A percentile compares a stretch with the other conserved stretches of the same genome.
Evolutionary conservation across 2,329 filamentous ascomycete species (phyloP).

Genomic region (Waltergamsia citrina): DNA sequence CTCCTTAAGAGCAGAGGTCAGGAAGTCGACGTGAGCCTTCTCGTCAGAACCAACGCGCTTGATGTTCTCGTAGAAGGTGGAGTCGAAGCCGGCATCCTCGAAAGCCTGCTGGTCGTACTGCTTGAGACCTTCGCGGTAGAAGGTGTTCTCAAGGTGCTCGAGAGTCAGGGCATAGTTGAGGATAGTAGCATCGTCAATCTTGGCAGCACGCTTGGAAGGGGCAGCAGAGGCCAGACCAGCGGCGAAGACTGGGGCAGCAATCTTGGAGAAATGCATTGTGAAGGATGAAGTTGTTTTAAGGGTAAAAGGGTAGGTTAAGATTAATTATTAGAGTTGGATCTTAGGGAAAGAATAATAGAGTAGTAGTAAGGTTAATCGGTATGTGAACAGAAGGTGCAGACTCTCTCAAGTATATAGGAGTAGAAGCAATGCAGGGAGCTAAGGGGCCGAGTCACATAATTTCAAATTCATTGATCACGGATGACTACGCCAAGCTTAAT

Average conservation of each 20-base stretch:
- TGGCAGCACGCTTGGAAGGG: slow-evolving; percentile 4
- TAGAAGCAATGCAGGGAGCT: too few relatives aligned
- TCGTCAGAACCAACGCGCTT: slow-evolving; percentile 55
- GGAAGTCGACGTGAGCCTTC: slow-evolving; percentile 28
- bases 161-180: slow-evolving; percentile 50
- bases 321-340: too few relatives aligned
- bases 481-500: too few relatives aligned
- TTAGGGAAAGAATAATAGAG: too few relatives aligned
- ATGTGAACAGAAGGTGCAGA: too few relatives aligned
- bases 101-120: slow-evolving; percentile 59
- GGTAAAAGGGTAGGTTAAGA: too few relatives aligned
- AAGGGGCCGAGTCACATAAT: too few relatives aligned
- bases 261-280: not conserved
- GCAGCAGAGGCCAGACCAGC: slow-evolving; percentile 3
- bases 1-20: slow-evolving; percentile 48
- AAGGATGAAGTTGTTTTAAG: too few relatives aligned
- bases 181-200: slow-evolving; percentile 4
- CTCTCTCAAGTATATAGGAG: too few relatives aligned
- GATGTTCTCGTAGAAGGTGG: slow-evolving; percentile 42
- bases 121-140: slow-evolving; percentile 63
- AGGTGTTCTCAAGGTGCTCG: slow-evolving; percentile 64
- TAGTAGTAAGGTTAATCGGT: too few relatives aligned
- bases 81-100: slow-evolving; percentile 48
- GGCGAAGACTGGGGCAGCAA: not conserved
- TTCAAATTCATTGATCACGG: too few relatives aligned